Percentiles rank a stretch among this genome's conserved stretches.
Conservation (phyloP, 2,329 filamentous ascomycete species). For the Chaetomiaceae sp. region DNA sequence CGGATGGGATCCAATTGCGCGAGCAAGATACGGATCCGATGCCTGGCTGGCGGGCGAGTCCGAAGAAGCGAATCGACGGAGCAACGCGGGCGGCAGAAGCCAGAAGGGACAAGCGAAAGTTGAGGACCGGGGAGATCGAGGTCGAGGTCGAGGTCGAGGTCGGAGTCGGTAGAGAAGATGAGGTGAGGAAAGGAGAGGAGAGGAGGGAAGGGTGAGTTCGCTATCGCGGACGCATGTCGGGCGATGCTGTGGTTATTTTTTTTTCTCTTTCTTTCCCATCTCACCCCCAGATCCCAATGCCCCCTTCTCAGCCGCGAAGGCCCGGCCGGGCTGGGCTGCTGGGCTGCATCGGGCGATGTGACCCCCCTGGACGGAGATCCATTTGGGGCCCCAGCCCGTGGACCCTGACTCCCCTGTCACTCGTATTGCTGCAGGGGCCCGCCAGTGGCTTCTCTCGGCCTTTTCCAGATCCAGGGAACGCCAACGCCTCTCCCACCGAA, state of each 20-base stretch:
- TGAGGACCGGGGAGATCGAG: conserved; percentile 1
- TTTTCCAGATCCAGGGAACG: background rate
- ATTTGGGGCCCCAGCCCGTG: background rate
- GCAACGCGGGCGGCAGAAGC: background rate
- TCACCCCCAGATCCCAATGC: background rate
- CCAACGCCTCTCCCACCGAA: conserved; percentile 1
- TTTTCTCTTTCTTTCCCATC: background rate
- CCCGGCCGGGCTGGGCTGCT: background rate
- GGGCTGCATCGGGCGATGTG: conserved; percentile 11
- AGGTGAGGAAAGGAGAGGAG: too few relatives aligned
- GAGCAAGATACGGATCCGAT: too few relatives aligned
- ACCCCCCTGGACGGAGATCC: background rate
- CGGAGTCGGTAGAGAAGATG: too few relatives aligned
- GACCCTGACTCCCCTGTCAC: conserved; percentile 8
- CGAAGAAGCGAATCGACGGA: too few relatives aligned
- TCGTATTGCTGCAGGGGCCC: conserved; percentile 11
- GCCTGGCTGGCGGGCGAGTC: background rate
- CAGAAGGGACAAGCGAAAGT: conserved; percentile 5
- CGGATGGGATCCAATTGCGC: background rate
- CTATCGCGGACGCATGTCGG: conserved; percentile 3
- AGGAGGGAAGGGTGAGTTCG: background rate
- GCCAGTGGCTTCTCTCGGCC: too few relatives aligned
- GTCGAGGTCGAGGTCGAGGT: too few relatives aligned
- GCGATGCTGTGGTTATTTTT: background rate
- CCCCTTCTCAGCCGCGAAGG: background rate